Evolutionary conservation across 805 yeast genomes (phyloP).

Genomic region (Tetrapisispora phaffii): DNA sequence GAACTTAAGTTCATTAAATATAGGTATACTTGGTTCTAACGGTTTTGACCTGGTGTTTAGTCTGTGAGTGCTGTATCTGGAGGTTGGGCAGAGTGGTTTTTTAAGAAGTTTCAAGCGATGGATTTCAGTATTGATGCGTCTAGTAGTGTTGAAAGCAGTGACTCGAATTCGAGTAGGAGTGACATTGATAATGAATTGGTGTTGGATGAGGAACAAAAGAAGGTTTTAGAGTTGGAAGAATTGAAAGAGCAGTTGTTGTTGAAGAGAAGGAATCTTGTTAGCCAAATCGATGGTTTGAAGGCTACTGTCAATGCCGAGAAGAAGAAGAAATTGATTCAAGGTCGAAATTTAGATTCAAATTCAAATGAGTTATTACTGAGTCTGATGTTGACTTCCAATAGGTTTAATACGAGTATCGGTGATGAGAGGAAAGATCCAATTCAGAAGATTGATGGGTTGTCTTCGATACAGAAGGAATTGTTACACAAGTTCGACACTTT

Average conservation of each 20-base stretch:
- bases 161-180: background rate
- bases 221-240: slow-evolving; percentile 13
- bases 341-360: slow-evolving; percentile 5
- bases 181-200: background rate
- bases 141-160: background rate
- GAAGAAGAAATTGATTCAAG: background rate
- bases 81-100: too few relatives aligned
- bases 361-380: slow-evolving; percentile 8
- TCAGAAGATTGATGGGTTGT: slow-evolving; percentile 12
- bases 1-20: too few relatives aligned
- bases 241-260: slow-evolving; percentile 13
- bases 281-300: slow-evolving; percentile 11
- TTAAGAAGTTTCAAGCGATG: too few relatives aligned
- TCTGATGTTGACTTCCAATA: slow-evolving; percentile 8
- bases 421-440: background rate
- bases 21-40: too few relatives aligned
- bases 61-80: too few relatives aligned
- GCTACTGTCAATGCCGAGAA: background rate
- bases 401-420: background rate
- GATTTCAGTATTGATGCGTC: slow-evolving; percentile 3
- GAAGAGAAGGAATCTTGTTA: slow-evolving; percentile 11
- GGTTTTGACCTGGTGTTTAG: too few relatives aligned
- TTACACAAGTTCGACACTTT: slow-evolving; percentile 19
- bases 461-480: slow-evolving; percentile 14
- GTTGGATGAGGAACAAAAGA: slow-evolving; percentile 11